Evolutionary conservation across 2,329 filamentous ascomycete species (phyloP), one percentile per base, ranked within the genome.

Genomic region (Leptographium flavum): DNA sequence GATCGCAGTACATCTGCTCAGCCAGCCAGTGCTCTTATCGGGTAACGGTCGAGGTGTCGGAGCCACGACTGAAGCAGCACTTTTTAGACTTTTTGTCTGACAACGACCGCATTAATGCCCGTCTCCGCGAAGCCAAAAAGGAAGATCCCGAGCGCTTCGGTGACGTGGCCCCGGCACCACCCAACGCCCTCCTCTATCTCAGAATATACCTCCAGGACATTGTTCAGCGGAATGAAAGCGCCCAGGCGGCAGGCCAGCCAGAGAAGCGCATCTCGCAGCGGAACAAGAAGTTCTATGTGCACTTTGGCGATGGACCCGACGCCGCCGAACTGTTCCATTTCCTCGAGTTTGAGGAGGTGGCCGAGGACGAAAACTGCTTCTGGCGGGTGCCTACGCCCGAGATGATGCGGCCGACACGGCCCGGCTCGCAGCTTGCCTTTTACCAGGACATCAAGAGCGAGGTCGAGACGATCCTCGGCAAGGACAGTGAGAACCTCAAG

Each of bases 231-330:
- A 57, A 58, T 1, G 59, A 60, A 31, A 60, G 61, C 9, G 56
- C 48, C 2, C 22, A 30, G 3, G 48, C 55, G 0, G 60, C 68
- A 22, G 48, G 25, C 3, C 45, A 44, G 13, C 39, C 31, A 10
- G 48, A 45, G 13, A 46, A 47, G 38, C 69, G 60, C 42, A 74
- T 78, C 31, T 71, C 72, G 2, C 70, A 70, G 44, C 60, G 73
- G 2, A 78, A 78, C 52, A 76, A 76, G 54, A 66, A 69, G 14
- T 77, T 76, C 45, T 59, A 60, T 23, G 67, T 75, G 2, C 61
- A 73, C 7, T 76, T 77, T 46, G 70, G 72, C 0, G 48, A 51
- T 47, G 53, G 51, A 1, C 61, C 63, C 5, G 65, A 68, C 4
- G 71, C 70, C 42, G 66, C 69, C 39, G 54, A 58, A 21, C 62